phyloP scores from a whole-genome alignment of 2,329 filamentous ascomycete genomes.

The Aspergillus quadrilineatus region DNA sequence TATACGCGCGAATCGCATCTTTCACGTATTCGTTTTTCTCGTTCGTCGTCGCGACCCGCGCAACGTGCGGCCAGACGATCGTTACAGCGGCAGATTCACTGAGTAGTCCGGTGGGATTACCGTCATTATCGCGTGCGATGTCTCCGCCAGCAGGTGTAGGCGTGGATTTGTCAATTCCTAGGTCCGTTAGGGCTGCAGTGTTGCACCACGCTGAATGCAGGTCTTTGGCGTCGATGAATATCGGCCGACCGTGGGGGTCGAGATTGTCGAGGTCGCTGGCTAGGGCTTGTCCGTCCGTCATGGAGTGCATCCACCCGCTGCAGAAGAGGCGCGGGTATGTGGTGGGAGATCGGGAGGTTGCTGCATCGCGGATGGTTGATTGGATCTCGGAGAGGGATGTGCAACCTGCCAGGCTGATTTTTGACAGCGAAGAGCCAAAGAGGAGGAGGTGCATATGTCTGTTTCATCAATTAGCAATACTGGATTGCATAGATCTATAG shows the following conservation, averaged over 20 bases:
- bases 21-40: slow-evolving; percentile 44
- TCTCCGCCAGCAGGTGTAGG: slow-evolving; percentile 46
- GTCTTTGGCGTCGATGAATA: slow-evolving; percentile 52
- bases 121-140: slow-evolving; percentile 45
- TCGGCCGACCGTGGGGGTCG: slow-evolving; percentile 42
- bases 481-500: background rate
- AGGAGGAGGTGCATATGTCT: slow-evolving; percentile 43
- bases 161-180: slow-evolving; percentile 39
- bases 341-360: slow-evolving; percentile 35
- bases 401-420: slow-evolving; percentile 45
- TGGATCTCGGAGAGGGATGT: slow-evolving; percentile 45
- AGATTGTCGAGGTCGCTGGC: slow-evolving; percentile 49
- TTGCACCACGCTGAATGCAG: slow-evolving; percentile 54
- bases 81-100: slow-evolving; percentile 47
- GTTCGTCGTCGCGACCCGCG: slow-evolving; percentile 40
- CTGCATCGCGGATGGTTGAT: slow-evolving; percentile 36
- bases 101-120: slow-evolving; percentile 45
- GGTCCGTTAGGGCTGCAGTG: slow-evolving; percentile 46
- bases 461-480: background rate
- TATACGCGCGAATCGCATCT: slow-evolving; percentile 46
- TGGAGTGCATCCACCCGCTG: slow-evolving; percentile 50
- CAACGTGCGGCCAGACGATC: slow-evolving; percentile 50
- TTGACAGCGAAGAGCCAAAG: slow-evolving; percentile 47
- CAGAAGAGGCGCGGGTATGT: slow-evolving; percentile 42
- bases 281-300: slow-evolving; percentile 44